A percentile compares a stretch with the other conserved stretches of the same genome.
These are phyloP conservation scores for Iberis amara DNA, from an alignment of 441 rosid species.

Conservation along the genomic window DNA sequence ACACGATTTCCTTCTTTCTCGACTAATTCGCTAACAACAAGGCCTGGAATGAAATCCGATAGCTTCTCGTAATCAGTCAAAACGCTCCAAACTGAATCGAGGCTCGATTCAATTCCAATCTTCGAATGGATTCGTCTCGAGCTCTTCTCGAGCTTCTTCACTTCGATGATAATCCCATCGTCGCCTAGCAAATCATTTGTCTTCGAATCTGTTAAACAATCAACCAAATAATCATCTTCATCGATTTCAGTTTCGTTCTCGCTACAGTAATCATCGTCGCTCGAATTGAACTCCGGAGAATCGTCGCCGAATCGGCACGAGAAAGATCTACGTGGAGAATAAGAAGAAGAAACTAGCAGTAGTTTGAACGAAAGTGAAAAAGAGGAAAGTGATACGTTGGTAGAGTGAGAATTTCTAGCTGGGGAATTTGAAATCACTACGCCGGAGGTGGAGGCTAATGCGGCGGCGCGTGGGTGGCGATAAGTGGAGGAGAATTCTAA, in stretches of 20 bases:
- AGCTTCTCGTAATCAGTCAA: slow-evolving; percentile 77
- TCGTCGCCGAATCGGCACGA: slow-evolving; percentile 30
- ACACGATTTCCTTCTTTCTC: slow-evolving; percentile 67
- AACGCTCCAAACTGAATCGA: slow-evolving; percentile 64
- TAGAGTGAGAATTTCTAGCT: slow-evolving; percentile 5
- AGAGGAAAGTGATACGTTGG: neutral
- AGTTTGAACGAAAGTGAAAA: neutral
- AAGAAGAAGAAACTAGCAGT: neutral
- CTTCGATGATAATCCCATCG: slow-evolving; percentile 50
- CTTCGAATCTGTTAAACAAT: slow-evolving; percentile 34
- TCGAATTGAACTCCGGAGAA: slow-evolving; percentile 18
- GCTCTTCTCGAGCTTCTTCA: slow-evolving; percentile 58
- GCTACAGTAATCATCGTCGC: slow-evolving; percentile 10
- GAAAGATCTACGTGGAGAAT: slow-evolving; percentile 23
- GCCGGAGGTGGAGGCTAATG: slow-evolving; percentile 27
- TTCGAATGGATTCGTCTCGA: slow-evolving; percentile 65
- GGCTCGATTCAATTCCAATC: slow-evolving; percentile 58
- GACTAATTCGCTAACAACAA: slow-evolving; percentile 72
- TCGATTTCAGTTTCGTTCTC: slow-evolving; percentile 16
- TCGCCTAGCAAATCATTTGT: slow-evolving; percentile 31
- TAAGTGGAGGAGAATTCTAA: slow-evolving; percentile 13
- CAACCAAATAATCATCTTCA: slow-evolving; percentile 33
- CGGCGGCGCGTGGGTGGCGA: slow-evolving; percentile 32
- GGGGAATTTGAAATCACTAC: neutral
- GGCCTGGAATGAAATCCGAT: slow-evolving; percentile 70